Percentiles rank a stretch among this genome's conserved stretches.
Evolutionary conservation across 179 eudicot species (phyloP).

Genomic region (Silene coronaria): DNA sequence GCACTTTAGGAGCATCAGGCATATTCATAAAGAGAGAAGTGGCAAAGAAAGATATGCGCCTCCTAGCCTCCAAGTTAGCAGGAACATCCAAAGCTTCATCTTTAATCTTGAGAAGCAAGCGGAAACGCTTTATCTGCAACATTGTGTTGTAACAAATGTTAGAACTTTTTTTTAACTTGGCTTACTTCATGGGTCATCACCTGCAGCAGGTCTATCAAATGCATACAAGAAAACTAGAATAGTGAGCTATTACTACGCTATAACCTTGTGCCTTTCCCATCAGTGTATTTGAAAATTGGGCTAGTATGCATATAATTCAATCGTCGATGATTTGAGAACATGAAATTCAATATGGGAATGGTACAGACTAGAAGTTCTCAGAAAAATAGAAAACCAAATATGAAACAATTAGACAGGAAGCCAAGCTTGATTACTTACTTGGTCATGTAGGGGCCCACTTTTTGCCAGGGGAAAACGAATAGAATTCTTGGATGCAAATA

Average conservation of each 20-base stretch:
- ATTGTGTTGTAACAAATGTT: not conserved
- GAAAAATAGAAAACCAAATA: not conserved
- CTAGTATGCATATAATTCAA: not conserved
- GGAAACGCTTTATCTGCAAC: constrained; percentile 74
- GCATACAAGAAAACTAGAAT: not conserved
- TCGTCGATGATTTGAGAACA: constrained; percentile 3
- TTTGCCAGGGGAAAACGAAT: constrained; percentile 75
- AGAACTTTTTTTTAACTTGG: not conserved
- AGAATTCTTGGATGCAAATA: constrained; percentile 75
- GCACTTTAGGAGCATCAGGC: constrained; percentile 93
- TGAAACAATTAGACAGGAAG: not conserved
- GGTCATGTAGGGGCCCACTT: constrained; percentile 47
- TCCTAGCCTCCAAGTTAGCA: constrained; percentile 81
- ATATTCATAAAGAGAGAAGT: constrained; percentile 95
- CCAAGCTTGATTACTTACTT: constrained; percentile 50
- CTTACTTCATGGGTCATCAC: not conserved
- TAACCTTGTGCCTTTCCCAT: not conserved
- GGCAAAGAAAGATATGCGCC: constrained; percentile 87
- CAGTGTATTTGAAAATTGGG: not conserved
- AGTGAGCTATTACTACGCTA: not conserved
- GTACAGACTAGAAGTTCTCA: not conserved
- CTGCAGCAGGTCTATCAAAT: not conserved
- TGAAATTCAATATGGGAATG: not conserved
- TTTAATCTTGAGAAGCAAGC: constrained; percentile 72
- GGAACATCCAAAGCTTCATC: constrained; percentile 90